Evolutionary conservation across 163 green algal species (phyloP), one percentile per base, ranked within the genome.

Genomic region (Volvox carteri): DNA sequence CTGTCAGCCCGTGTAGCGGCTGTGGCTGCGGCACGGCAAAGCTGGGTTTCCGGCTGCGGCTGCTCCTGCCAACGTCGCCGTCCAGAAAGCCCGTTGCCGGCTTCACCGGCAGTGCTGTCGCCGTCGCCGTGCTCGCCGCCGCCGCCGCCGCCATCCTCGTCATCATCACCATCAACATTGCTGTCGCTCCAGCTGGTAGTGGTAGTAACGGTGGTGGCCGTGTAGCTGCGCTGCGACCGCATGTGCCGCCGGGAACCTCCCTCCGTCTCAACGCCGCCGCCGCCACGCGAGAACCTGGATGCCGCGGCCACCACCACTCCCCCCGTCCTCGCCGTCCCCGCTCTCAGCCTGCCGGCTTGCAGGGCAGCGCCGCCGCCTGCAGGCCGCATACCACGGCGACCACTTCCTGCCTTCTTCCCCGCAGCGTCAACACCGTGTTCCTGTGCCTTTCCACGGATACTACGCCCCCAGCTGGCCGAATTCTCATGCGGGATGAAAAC

Each of bases 171-270:
- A 6, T 33, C 18, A 6, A 35, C 79, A 33, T 46, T 72, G 65
- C 81, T 72, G 46, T 68, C 58, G 12, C 41, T 42, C 81, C 65
- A 79, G 81, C 46, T 78, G n/a, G 62, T 85, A 25, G 78, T 73
- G 4, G 56, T 78, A 42, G 60, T 67, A 58, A 28, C 46, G 33
- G 74, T 67, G 1, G 28, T 50, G 8, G 76, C 33, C 30, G 50
- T 72, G 35, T 25, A 52, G 37, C 33, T 37, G 18, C 77, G 54
- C 54, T 41, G 70, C 25, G 37, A 18, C 28, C 41, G 70, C 23
- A 23, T 28, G 46, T 30, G 73, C 8, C n/a, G 73, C 8, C 25
- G 70, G 62, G 62, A 37, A 41, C 67, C 67, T 6, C 67, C 67
- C 35, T 56, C 70, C 39, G 70, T 78, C 8, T 37, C 39, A 4